Conservation (phyloP, 805 yeast genomes). For the Starmerella geochares region DNA sequence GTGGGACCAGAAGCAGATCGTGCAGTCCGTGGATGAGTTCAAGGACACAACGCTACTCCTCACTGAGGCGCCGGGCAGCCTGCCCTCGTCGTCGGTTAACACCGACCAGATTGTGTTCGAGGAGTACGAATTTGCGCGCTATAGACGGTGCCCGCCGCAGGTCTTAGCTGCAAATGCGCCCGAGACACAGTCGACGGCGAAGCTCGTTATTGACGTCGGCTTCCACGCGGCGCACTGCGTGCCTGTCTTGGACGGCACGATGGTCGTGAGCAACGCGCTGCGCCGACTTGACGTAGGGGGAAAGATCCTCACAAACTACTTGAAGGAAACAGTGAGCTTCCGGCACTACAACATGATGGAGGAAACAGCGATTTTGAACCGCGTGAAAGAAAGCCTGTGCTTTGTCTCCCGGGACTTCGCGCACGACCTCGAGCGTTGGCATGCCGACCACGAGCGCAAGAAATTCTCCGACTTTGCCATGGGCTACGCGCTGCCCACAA, state of each 20-base stretch:
- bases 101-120: constrained; percentile 90
- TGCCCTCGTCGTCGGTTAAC: constrained; percentile 71
- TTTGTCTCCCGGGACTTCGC: constrained; percentile 55
- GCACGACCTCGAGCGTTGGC: constrained; percentile 37
- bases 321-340: constrained; percentile 77
- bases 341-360: constrained; percentile 89
- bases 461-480: constrained; percentile 33
- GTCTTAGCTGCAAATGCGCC: constrained; percentile 23
- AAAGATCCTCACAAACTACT: constrained; percentile 63
- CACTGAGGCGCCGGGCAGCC: constrained; percentile 71
- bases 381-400: constrained; percentile 70
- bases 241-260: constrained; percentile 70
- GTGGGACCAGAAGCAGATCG: constrained; percentile 33
- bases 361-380: constrained; percentile 73
- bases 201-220: constrained; percentile 78
- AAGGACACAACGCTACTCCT: constrained; percentile 52
- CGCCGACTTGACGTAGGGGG: constrained; percentile 82
- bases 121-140: constrained; percentile 69
- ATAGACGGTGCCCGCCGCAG: constrained; percentile 49
- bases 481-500: constrained; percentile 64
- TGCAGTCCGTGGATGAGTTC: constrained; percentile 30
- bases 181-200: constrained; percentile 41
- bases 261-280: constrained; percentile 75
- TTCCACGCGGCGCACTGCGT: constrained; percentile 77
- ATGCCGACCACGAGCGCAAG: constrained; percentile 17